These are phyloP conservation scores for Aurantiochytrium sp. DNA, from an alignment of 108 stramenopile species.

Conservation along the genomic window DNA sequence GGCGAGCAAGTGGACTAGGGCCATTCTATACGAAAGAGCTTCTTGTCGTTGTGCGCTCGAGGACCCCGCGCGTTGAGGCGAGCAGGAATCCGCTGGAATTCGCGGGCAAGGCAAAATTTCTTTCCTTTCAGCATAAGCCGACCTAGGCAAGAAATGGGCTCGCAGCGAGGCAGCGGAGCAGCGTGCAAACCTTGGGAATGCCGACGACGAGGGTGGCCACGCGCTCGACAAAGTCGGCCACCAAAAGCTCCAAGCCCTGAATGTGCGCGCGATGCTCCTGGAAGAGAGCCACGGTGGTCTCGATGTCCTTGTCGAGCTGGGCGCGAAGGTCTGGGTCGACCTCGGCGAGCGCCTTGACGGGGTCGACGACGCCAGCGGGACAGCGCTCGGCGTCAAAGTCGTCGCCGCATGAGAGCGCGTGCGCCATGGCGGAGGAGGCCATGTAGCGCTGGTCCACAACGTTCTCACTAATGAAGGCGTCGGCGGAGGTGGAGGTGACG, in stretches of 20 bases:
- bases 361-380: neutral
- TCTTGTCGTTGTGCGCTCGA: no score
- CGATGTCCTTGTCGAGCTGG: neutral
- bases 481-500: neutral
- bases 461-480: neutral
- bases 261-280: neutral
- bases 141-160: no score
- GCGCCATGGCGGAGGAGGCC: neutral
- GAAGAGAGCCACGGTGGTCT: neutral
- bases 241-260: neutral
- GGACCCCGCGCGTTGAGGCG: no score
- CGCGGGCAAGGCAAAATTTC: no score
- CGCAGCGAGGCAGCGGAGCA: neutral
- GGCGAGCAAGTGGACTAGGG: no score
- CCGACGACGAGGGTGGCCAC: neutral
- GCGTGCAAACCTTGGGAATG: neutral
- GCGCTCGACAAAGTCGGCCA: slow-evolving; percentile 1
- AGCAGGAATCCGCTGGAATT: no score
- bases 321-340: neutral
- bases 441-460: neutral
- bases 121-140: no score
- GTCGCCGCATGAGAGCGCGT: neutral
- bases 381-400: neutral
- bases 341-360: neutral
- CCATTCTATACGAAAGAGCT: no score